phyloP scores from a whole-genome alignment of 2,329 filamentous ascomycete genomes.

The Hymenoscyphus salicellus region DNA sequence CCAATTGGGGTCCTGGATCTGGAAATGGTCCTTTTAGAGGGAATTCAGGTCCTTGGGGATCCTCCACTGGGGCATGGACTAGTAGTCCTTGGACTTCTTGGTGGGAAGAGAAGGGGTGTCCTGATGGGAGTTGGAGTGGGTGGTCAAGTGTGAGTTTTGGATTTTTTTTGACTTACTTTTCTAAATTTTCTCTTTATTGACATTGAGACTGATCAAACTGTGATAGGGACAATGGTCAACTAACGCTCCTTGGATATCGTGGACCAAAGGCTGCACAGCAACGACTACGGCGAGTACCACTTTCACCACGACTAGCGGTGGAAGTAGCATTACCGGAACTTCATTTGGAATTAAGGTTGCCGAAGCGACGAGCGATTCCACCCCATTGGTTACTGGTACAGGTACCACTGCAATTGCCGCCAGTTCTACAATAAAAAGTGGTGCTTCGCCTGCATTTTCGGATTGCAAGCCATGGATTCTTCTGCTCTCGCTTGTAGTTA shows the following conservation, averaged over 20 bases:
- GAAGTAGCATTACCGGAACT: constrained; percentile 10
- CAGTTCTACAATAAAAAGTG: constrained; percentile 1
- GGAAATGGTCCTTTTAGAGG: constrained; percentile 17
- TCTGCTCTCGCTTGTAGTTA: neutral
- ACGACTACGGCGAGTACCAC: constrained; percentile 13
- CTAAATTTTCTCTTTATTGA: neutral
- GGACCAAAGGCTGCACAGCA: constrained; percentile 14
- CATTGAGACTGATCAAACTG: neutral
- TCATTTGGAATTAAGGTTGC: constrained; percentile 16
- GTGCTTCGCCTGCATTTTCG: neutral
- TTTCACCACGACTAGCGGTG: constrained; percentile 12
- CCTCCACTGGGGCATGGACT: constrained; percentile 17
- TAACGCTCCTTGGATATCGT: constrained; percentile 18
- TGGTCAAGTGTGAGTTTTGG: constrained; percentile 13
- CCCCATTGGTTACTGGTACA: neutral
- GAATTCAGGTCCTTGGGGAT: constrained; percentile 18
- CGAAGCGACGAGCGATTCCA: neutral
- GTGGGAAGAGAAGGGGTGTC: constrained; percentile 17
- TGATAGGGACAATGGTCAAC: constrained; percentile 13
- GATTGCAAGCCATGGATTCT: neutral
- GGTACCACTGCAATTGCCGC: neutral
- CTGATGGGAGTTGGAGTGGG: constrained; percentile 15
- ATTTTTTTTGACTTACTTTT: neutral
- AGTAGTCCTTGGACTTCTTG: constrained; percentile 16
- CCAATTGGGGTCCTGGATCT: neutral